A percentile compares a stretch with the other conserved stretches of the same genome.
Evolutionary conservation across 305 asterid genomes (phyloP).

Genomic region (Andrographis paniculata): DNA sequence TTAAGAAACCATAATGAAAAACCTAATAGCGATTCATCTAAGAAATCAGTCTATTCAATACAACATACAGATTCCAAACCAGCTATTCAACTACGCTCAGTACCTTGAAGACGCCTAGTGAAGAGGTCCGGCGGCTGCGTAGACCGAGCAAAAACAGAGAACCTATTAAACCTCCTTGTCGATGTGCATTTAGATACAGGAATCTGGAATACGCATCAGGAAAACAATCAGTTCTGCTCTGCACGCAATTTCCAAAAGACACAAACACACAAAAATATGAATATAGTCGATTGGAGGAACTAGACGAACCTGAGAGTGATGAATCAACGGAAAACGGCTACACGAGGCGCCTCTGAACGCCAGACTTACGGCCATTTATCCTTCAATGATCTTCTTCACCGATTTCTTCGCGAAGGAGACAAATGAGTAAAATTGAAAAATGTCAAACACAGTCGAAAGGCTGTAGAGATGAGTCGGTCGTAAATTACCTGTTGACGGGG

Average conservation of each 20-base stretch:
- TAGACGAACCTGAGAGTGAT: conserved; percentile 39
- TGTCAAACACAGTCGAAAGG: no score
- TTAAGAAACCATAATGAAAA: no score
- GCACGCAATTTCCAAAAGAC: no score
- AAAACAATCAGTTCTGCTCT: no score
- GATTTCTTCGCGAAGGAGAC: no score
- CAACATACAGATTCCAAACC: background rate
- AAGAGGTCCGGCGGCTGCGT: conserved; percentile 73
- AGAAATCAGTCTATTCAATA: no score
- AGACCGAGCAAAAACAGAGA: conserved; percentile 45
- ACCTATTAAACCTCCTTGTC: conserved; percentile 26
- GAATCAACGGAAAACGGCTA: conserved; percentile 39
- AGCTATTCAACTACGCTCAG: background rate
- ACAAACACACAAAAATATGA: background rate
- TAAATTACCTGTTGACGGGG: no score
- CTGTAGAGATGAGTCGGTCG: no score
- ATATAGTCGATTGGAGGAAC: background rate
- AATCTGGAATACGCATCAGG: conserved; percentile 29
- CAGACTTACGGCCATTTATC: conserved; percentile 43
- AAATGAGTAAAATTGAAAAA: no score
- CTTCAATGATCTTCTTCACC: no score
- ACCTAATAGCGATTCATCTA: no score
- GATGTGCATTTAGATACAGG: conserved; percentile 32
- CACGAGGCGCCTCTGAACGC: conserved; percentile 41
- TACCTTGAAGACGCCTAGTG: conserved; percentile 84